Evolutionary conservation across 805 yeast species (phyloP).

Genomic region (Saccharomycopsis fibuligera): DNA sequence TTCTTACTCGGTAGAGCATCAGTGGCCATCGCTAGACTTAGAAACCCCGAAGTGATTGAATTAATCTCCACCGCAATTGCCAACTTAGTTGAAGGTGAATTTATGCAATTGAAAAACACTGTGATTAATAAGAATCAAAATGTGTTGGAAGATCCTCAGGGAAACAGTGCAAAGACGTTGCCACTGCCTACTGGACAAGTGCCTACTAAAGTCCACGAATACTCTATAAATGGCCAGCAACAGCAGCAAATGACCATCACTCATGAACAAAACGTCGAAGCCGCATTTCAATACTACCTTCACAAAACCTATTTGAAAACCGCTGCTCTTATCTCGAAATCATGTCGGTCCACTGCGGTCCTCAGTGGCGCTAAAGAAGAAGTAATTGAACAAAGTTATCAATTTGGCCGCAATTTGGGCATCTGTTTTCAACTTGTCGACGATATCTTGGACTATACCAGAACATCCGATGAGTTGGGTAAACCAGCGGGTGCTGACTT

Average conservation of each 20-base stretch:
- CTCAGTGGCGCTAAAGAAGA: constrained; percentile 74
- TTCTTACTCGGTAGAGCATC: constrained; percentile 93
- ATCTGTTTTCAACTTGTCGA: constrained; percentile 94
- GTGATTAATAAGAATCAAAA: constrained; percentile 50
- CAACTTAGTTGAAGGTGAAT: constrained; percentile 95
- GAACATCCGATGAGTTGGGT: constrained; percentile 78
- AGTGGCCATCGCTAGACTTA: constrained; percentile 83
- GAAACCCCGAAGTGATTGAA: constrained; percentile 97
- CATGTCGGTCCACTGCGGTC: constrained; percentile 89
- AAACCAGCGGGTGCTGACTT: constrained; percentile 96
- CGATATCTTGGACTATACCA: constrained; percentile 91
- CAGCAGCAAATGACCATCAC: constrained; percentile 29
- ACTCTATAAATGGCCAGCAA: constrained; percentile 27
- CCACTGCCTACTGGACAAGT: constrained; percentile 60
- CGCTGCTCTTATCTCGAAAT: constrained; percentile 89
- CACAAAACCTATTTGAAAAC: constrained; percentile 96
- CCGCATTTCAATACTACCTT: constrained; percentile 91
- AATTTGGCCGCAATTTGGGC: constrained; percentile 89
- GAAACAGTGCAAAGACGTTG: constrained; percentile 33
- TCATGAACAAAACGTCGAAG: constrained; percentile 62
- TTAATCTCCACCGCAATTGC: constrained; percentile 93
- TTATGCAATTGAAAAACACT: constrained; percentile 95
- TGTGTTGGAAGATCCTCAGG: constrained; percentile 44
- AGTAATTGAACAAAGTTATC: constrained; percentile 80
- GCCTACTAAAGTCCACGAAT: constrained; percentile 55